Evolutionary conservation across 2,329 filamentous ascomycete species (phyloP).

Genomic region (Pseudogymnoascus sp.): DNA sequence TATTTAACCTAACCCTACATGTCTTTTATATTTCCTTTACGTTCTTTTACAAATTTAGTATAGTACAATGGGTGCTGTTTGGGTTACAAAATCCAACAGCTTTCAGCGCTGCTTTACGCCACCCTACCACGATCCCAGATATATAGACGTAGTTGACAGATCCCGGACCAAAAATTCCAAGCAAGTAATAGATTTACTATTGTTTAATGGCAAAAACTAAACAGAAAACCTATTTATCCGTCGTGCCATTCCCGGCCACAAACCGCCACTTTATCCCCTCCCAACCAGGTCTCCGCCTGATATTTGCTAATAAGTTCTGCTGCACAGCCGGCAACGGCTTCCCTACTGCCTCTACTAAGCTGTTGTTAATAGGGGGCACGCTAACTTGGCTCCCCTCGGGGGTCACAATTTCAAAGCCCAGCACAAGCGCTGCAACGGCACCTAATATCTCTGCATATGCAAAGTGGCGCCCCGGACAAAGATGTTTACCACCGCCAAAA

Average conservation of each 20-base stretch:
- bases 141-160: background rate
- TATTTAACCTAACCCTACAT: too few relatives aligned
- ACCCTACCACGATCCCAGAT: background rate
- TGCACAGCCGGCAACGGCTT: conserved; percentile 18
- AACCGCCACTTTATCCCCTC: conserved; percentile 20
- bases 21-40: too few relatives aligned
- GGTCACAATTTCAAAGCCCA: conserved; percentile 25
- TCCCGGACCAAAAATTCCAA: background rate
- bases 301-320: conserved; percentile 5
- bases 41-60: too few relatives aligned
- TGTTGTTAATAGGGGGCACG: conserved; percentile 12
- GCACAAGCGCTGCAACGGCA: conserved; percentile 26
- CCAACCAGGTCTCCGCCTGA: conserved; percentile 19
- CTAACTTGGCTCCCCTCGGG: conserved; percentile 10
- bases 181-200: background rate
- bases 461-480: conserved; percentile 34
- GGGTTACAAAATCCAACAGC: too few relatives aligned
- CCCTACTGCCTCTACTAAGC: conserved; percentile 17
- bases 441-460: conserved; percentile 32
- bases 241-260: background rate
- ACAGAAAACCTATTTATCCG: background rate
- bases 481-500: conserved; percentile 33
- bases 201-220: background rate
- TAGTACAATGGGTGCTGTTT: too few relatives aligned
- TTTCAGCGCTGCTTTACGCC: too few relatives aligned